A percentile compares a stretch with the other conserved stretches of the same genome.
phyloP scores from a whole-genome alignment of 116 monocot species.

The Dioscorea cayenensis region DNA sequence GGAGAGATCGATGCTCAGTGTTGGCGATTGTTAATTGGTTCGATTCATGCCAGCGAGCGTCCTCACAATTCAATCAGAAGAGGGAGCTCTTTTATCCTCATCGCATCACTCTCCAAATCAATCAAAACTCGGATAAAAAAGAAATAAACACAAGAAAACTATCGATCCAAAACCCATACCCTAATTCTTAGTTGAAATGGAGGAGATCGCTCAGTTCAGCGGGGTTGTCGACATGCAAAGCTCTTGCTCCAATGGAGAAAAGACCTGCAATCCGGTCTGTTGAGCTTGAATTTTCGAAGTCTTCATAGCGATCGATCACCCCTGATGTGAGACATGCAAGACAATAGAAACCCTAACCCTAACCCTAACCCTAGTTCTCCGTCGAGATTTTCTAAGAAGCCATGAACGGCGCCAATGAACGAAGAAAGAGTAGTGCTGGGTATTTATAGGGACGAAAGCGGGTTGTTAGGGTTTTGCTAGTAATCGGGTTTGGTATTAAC shows the following conservation, averaged over 20 bases:
- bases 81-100: constrained; percentile 7
- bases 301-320: constrained; percentile 13
- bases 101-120: neutral
- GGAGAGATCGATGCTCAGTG: neutral
- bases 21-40: neutral
- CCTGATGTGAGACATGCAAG: neutral
- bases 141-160: neutral
- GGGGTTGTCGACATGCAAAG: constrained; percentile 17
- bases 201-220: constrained; percentile 19
- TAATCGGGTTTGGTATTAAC: too few relatives aligned
- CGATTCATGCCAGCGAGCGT: constrained; percentile 6
- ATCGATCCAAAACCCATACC: too few relatives aligned
- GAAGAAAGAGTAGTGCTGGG: neutral
- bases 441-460: neutral
- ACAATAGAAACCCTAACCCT: neutral
- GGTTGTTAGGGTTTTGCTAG: neutral
- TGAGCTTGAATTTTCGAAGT: constrained; percentile 22
- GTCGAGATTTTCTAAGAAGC: too few relatives aligned
- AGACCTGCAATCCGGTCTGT: constrained; percentile 19
- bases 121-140: neutral
- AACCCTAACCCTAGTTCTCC: neutral
- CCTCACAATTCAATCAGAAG: constrained; percentile 1
- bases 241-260: neutral
- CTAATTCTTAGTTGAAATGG: too few relatives aligned
- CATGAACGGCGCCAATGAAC: neutral